A percentile compares a stretch with the other conserved stretches of the same genome.
These are phyloP conservation scores for Sarocladium kiliense DNA, from an alignment of 2,329 filamentous ascomycete species.

Conservation along the genomic window DNA sequence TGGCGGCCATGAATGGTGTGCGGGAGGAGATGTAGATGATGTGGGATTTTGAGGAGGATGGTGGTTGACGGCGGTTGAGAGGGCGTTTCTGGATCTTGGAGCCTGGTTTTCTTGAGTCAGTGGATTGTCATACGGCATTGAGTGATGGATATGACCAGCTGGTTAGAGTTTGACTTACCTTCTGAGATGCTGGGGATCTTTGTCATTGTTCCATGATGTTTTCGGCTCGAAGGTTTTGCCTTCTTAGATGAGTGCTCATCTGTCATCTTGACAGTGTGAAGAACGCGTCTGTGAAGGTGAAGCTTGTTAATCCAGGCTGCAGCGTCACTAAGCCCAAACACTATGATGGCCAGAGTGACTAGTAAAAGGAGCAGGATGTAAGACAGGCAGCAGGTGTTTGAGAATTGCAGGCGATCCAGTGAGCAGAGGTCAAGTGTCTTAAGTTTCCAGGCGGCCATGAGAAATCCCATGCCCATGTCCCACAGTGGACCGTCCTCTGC, in stretches of 20 bases:
- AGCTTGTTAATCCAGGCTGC: too few relatives aligned
- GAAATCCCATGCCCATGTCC: conserved; percentile 1
- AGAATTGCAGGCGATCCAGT: neutral
- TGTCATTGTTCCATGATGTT: neutral
- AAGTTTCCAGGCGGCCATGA: neutral
- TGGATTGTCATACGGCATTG: neutral
- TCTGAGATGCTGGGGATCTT: conserved; percentile 1
- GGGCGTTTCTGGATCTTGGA: conserved; percentile 45
- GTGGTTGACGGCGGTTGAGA: conserved; percentile 32
- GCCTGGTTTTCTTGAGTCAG: conserved; percentile 26
- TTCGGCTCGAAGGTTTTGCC: neutral
- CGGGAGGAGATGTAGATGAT: conserved; percentile 60
- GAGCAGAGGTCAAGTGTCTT: neutral
- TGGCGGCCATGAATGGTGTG: conserved; percentile 63
- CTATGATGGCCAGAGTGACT: too few relatives aligned
- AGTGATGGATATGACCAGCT: too few relatives aligned
- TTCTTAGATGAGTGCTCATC: neutral
- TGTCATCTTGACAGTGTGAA: neutral
- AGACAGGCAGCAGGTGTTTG: too few relatives aligned
- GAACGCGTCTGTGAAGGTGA: too few relatives aligned
- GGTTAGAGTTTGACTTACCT: conserved; percentile 3
- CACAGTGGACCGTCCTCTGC: neutral
- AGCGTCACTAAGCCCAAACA: too few relatives aligned
- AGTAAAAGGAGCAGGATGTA: too few relatives aligned
- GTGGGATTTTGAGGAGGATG: conserved; percentile 36